Conservation (phyloP, 2,329 filamentous ascomycete genomes). For the Amesomyces nigricolor region DNA sequence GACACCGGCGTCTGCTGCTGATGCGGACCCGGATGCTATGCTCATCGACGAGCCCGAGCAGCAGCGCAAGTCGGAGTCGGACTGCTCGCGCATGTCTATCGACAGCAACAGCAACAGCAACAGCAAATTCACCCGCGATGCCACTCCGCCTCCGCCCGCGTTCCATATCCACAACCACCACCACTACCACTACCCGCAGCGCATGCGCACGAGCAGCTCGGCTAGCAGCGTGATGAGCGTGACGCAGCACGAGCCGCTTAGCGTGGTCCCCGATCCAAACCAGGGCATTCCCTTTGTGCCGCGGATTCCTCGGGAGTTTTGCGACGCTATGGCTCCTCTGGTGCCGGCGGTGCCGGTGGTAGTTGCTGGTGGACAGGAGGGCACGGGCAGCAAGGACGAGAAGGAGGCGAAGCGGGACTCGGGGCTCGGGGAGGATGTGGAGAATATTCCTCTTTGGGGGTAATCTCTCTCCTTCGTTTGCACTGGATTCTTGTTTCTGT, state of each 20-base stretch:
- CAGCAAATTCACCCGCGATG: neutral
- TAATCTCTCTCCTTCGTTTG: neutral
- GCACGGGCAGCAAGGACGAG: neutral
- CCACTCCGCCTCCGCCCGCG: constrained; percentile 6
- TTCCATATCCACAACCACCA: constrained; percentile 6
- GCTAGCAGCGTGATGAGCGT: neutral
- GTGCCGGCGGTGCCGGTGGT: neutral
- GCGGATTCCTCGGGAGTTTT: constrained; percentile 33
- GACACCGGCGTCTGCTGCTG: neutral
- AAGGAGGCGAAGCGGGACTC: constrained; percentile 10
- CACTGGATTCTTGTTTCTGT: neutral
- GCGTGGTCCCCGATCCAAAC: constrained; percentile 42
- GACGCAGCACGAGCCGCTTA: constrained; percentile 30
- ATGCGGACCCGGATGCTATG: constrained; percentile 19
- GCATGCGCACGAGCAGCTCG: constrained; percentile 7
- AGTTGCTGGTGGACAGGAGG: neutral
- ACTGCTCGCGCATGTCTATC: no score
- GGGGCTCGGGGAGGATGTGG: constrained; percentile 16
- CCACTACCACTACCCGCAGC: neutral
- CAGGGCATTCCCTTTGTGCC: constrained; percentile 43
- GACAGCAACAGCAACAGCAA: neutral
- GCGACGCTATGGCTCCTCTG: constrained; percentile 5
- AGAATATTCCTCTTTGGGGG: constrained; percentile 16
- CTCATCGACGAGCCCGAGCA: constrained; percentile 17
- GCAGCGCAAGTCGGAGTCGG: neutral